A percentile compares a stretch with the other conserved stretches of the same genome.
Evolutionary conservation across 106 monocot genomes (phyloP).

Genomic region (Triglochin maritima): DNA sequence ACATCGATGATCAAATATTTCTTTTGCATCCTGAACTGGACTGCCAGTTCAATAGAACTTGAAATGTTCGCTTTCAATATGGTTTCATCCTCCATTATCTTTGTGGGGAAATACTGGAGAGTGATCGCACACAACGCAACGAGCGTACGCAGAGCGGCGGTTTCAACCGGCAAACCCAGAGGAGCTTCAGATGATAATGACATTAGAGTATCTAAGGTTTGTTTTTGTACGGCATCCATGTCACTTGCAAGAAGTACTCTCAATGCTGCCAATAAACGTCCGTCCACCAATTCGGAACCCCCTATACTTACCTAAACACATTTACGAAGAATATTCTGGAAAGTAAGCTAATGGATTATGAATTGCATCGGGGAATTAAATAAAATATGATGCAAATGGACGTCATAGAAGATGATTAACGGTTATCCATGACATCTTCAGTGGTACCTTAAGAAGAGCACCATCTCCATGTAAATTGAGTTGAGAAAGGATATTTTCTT

Average conservation of each 20-base stretch:
- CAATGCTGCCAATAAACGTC: slow-evolving; percentile 72
- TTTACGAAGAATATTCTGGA: not conserved
- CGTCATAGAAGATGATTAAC: not conserved
- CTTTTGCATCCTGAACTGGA: slow-evolving; percentile 83
- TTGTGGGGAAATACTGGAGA: slow-evolving; percentile 75
- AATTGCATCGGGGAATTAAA: too few relatives aligned
- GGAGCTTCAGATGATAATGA: slow-evolving; percentile 51
- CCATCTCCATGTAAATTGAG: slow-evolving; percentile 63
- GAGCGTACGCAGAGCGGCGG: slow-evolving; percentile 45
- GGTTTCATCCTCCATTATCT: slow-evolving; percentile 87
- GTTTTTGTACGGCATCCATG: slow-evolving; percentile 25
- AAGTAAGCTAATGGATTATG: not conserved
- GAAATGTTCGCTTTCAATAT: slow-evolving; percentile 38
- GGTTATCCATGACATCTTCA: not conserved
- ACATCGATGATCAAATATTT: slow-evolving; percentile 76
- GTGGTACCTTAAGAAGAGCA: slow-evolving; percentile 57
- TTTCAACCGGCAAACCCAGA: slow-evolving; percentile 51
- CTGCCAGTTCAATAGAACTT: slow-evolving; percentile 41
- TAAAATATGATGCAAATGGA: not conserved
- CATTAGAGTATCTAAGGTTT: slow-evolving; percentile 37
- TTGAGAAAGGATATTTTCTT: slow-evolving; percentile 59
- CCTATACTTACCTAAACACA: slow-evolving; percentile 60
- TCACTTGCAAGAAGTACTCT: slow-evolving; percentile 53
- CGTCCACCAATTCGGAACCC: slow-evolving; percentile 65
- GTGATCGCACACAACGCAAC: slow-evolving; percentile 63